phyloP scores from a whole-genome alignment of 1,284 basidiomycete species.

The Peniophora sp. region DNA sequence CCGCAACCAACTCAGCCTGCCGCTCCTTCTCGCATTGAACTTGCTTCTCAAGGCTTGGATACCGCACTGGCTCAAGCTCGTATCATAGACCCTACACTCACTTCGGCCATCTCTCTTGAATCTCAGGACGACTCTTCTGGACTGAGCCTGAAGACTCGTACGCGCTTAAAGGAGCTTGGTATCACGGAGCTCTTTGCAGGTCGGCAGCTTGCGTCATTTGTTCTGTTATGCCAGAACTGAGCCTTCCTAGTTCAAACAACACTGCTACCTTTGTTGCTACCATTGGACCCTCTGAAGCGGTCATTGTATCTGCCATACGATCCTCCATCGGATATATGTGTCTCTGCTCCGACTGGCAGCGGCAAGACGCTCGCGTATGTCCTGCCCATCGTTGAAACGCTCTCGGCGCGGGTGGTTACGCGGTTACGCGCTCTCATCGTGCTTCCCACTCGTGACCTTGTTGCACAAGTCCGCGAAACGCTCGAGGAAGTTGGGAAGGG shows the following conservation, averaged over 20 bases:
- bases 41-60: constrained; percentile 75
- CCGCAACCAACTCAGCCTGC: constrained; percentile 65
- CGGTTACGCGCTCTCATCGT: constrained; percentile 89
- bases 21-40: constrained; percentile 59
- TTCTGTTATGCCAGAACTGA: not conserved
- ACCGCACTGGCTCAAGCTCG: constrained; percentile 66
- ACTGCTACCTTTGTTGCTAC: constrained; percentile 73
- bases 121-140: constrained; percentile 32
- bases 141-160: constrained; percentile 55
- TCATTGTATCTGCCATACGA: constrained; percentile 67
- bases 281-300: constrained; percentile 26
- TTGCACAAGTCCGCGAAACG: constrained; percentile 86
- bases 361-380: constrained; percentile 96
- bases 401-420: constrained; percentile 70
- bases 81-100: constrained; percentile 53
- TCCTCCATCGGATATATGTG: constrained; percentile 79
- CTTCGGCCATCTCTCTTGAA: constrained; percentile 38
- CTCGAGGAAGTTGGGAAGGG: constrained; percentile 83
- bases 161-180: constrained; percentile 65
- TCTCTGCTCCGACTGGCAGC: constrained; percentile 96
- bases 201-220: constrained; percentile 28
- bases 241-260: constrained; percentile 66
- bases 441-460: constrained; percentile 93
- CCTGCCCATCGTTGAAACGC: constrained; percentile 84
- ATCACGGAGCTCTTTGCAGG: constrained; percentile 84